Base-by-base conservation (phyloP, 441 rosid species). In the Euphorbia schlechtendalii region DNA sequence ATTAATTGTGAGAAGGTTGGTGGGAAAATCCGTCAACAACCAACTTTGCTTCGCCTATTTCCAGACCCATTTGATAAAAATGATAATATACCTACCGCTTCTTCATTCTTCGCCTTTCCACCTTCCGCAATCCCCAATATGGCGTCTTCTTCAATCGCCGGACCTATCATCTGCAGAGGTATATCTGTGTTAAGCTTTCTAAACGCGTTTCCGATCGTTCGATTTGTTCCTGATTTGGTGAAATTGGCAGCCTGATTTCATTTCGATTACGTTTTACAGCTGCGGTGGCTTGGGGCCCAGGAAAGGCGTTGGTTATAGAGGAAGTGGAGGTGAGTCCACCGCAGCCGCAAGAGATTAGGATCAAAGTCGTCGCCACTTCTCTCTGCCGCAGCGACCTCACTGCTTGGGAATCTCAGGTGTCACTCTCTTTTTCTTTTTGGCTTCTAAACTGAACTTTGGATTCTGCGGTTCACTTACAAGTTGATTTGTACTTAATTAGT, bases 251-350 rank as follows among this genome's bases (percentile, higher is more conserved):
- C 49, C 1, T 45, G 3, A 15, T 24, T n/a, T 2, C 0, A 28
- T 43, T 56, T 11, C 18, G 13, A 32, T 20, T 46, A 28, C 14
- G 8, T 46, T 32, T 43, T 8, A 36, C 28, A 93, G 99, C 97
- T 66, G 97, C 96, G 67, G 99, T 93, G 81, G 85, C 96, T 52
- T 90, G 97, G 96, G 87, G 82, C 59, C 84, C 90, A 62, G 96
- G 97, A 48, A 76, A 87, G 84, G 78, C 78, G 27, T 58, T 93
- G 80, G 88, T 90, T 53, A 79, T 93, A 56, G 96, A 90, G 78
- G 86, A 90, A 74, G 93, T 93, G 32, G 81, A 90, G 72, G 89
- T 90, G 65, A 80, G 82, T 67, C 89, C 97, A 57, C 99, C 99
- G 0, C 85, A 78, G 56, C 76, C 87, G 15, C 69, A 68, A 25